phyloP scores from a whole-genome alignment of 805 yeast species.

The Kazachstania martiniae region DNA sequence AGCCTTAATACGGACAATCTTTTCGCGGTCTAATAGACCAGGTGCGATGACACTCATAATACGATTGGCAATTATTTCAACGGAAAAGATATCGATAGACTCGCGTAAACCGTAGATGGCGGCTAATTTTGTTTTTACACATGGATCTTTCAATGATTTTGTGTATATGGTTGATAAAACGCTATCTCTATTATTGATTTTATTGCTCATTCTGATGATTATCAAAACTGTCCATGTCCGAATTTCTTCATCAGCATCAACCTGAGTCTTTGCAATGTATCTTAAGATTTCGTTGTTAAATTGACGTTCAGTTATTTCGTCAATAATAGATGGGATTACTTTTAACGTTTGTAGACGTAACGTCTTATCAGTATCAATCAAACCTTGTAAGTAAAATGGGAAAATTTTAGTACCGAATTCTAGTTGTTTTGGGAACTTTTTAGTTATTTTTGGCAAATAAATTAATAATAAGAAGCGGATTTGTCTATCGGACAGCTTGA shows the following conservation, averaged over 20 bases:
- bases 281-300: constrained; percentile 78
- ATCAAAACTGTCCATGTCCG: constrained; percentile 25
- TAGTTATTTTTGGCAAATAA: constrained; percentile 47
- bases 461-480: constrained; percentile 62
- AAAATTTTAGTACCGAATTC: constrained; percentile 65
- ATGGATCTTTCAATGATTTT: constrained; percentile 72
- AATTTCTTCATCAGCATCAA: constrained; percentile 21
- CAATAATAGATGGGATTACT: constrained; percentile 40
- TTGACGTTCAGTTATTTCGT: constrained; percentile 64
- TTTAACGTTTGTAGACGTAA: constrained; percentile 73
- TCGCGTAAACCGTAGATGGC: constrained; percentile 65
- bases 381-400: constrained; percentile 62
- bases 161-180: constrained; percentile 83
- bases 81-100: constrained; percentile 54
- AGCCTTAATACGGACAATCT: constrained; percentile 63
- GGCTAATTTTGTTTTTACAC: constrained; percentile 57
- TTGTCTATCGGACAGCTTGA: constrained; percentile 61
- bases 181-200: constrained; percentile 39
- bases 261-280: constrained; percentile 50
- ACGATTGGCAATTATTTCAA: constrained; percentile 68
- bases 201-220: constrained; percentile 16
- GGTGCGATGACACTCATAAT: constrained; percentile 79
- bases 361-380: constrained; percentile 73
- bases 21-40: constrained; percentile 64
- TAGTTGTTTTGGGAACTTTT: constrained; percentile 1